Percentiles rank a stretch among this genome's conserved stretches.
phyloP scores from a whole-genome alignment of 805 yeast genomes.

The Saccharomycopsis schoenii region DNA sequence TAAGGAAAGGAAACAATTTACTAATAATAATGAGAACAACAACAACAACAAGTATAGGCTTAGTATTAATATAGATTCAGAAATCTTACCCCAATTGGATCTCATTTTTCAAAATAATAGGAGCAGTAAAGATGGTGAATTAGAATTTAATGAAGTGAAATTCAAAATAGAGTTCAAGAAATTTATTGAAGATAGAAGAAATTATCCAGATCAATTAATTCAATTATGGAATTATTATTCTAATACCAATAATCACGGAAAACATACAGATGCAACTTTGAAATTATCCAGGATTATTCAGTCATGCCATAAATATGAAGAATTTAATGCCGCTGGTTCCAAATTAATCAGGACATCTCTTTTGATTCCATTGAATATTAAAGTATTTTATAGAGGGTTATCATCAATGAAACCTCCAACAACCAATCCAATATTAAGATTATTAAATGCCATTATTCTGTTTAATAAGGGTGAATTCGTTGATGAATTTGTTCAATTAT shows the following conservation, averaged over 20 bases:
- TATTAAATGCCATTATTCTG: constrained; percentile 42
- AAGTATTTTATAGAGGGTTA: constrained; percentile 59
- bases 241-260: constrained; percentile 40
- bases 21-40: not conserved
- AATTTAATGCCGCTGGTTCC: constrained; percentile 23
- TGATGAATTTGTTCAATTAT: constrained; percentile 49
- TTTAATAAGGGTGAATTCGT: constrained; percentile 41
- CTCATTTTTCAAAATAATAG: not conserved
- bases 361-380: constrained; percentile 36
- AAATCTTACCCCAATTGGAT: constrained; percentile 1
- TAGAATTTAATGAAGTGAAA: not conserved
- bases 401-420: constrained; percentile 44
- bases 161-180: not conserved
- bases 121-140: not conserved
- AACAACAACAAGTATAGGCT: constrained; percentile 2
- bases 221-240: constrained; percentile 41
- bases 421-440: constrained; percentile 51
- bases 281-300: constrained; percentile 27
- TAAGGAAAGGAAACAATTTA: constrained; percentile 1
- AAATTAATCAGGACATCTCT: constrained; percentile 44
- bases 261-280: constrained; percentile 36
- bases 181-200: constrained; percentile 23
- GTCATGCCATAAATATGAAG: constrained; percentile 4
- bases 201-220: constrained; percentile 27
- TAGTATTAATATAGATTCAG: constrained; percentile 1